phyloP scores from a whole-genome alignment of 345 rosid species.

The Nephelium lappaceum region DNA sequence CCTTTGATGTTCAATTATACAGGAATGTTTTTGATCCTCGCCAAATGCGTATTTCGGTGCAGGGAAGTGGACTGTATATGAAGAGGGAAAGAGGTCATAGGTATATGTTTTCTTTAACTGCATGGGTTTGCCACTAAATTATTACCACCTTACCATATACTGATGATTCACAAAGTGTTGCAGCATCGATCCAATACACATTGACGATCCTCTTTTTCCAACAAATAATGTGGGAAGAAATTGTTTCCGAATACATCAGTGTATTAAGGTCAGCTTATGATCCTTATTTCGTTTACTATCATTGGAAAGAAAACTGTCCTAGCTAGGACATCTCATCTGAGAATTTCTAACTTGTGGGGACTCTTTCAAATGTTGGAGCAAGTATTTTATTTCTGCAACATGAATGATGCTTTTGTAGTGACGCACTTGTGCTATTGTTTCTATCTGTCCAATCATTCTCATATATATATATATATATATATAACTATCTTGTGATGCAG shows the following conservation, averaged over 20 bases:
- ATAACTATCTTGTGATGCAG: slow-evolving; percentile 46
- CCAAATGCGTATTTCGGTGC: slow-evolving; percentile 92
- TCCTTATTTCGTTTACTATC: slow-evolving; percentile 15
- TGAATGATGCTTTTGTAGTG: slow-evolving; percentile 2
- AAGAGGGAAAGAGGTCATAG: slow-evolving; percentile 92
- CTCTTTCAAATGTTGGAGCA: background rate
- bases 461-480: slow-evolving; percentile 1
- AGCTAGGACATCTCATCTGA: background rate
- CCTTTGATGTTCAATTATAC: slow-evolving; percentile 29
- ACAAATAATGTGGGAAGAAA: slow-evolving; percentile 95
- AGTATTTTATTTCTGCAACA: background rate
- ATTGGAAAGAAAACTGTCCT: slow-evolving; percentile 9
- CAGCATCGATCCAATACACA: slow-evolving; percentile 95
- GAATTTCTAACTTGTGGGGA: slow-evolving; percentile 1
- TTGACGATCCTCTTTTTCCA: slow-evolving; percentile 94
- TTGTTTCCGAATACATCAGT: slow-evolving; percentile 97
- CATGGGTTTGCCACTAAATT: slow-evolving; percentile 14
- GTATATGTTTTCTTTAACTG: slow-evolving; percentile 39
- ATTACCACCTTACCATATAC: slow-evolving; percentile 18
- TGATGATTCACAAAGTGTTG: slow-evolving; percentile 35
- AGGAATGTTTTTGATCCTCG: slow-evolving; percentile 99
- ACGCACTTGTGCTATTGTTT: slow-evolving; percentile 4
- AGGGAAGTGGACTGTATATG: slow-evolving; percentile 86
- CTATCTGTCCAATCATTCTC: slow-evolving; percentile 13
- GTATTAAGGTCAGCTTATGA: slow-evolving; percentile 71